Evolutionary conservation across 257 asterid genomes (phyloP).

Genomic region (Asclepias syriaca): DNA sequence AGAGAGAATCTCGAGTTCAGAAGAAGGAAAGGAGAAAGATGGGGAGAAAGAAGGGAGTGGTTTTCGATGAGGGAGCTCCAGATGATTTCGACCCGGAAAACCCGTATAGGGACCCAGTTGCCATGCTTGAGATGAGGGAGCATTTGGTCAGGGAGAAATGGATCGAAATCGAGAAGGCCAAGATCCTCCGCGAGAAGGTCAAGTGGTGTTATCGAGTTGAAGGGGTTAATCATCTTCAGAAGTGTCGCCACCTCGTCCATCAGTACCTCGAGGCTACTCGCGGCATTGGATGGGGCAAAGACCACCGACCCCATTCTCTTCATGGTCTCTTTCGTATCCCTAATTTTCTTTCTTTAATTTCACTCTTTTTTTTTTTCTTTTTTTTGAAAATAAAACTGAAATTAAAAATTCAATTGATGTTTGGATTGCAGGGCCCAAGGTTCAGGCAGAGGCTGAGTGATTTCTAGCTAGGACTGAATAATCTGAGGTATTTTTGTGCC

Average conservation of each 20-base stretch:
- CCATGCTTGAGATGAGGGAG: conserved; percentile 91
- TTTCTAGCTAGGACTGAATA: background rate
- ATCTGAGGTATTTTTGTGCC: conserved; percentile 16
- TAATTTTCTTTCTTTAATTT: too few species aligned
- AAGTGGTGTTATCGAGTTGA: conserved; percentile 93
- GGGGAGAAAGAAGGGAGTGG: conserved; percentile 84
- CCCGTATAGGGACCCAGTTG: conserved; percentile 94
- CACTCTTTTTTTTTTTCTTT: background rate
- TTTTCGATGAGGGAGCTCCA: conserved; percentile 81
- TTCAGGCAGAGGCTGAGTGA: conserved; percentile 25
- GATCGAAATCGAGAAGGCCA: conserved; percentile 97
- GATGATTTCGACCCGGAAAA: conserved; percentile 82
- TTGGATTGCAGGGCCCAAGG: conserved; percentile 29
- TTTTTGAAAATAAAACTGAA: background rate
- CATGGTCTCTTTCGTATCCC: conserved; percentile 39
- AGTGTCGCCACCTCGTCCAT: conserved; percentile 87
- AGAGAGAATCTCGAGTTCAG: background rate
- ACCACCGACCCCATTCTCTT: conserved; percentile 70
- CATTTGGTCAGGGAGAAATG: conserved; percentile 85
- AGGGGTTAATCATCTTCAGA: conserved; percentile 87
- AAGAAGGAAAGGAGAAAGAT: conserved; percentile 22
- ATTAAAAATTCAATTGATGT: background rate
- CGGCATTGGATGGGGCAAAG: conserved; percentile 97
- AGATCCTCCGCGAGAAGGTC: conserved; percentile 79
- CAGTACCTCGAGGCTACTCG: conserved; percentile 94